Percentiles rank a stretch among this genome's conserved stretches.
These are phyloP conservation scores for Cicer cuneatum DNA, from an alignment of 306 rosid genomes.

Conservation along the genomic window DNA sequence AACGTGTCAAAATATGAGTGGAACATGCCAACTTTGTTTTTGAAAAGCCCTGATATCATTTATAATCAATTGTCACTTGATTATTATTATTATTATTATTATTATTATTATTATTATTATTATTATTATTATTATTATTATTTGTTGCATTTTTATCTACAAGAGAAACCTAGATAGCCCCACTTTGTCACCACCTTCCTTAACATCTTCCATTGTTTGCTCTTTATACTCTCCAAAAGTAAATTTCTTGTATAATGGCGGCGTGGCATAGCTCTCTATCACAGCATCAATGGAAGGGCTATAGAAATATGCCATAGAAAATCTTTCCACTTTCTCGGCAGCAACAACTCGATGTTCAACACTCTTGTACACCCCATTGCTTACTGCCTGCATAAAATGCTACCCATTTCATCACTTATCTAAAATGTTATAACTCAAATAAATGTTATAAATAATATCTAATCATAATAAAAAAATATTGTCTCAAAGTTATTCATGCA, in stretches of 20 bases:
- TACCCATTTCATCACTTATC: not conserved
- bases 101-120: too few relatives aligned
- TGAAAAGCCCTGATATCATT: not conserved
- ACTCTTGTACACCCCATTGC: constrained; percentile 77
- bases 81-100: not conserved
- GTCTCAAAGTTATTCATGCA: too few relatives aligned
- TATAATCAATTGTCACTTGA: not conserved
- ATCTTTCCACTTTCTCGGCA: constrained; percentile 56
- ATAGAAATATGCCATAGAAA: constrained; percentile 75
- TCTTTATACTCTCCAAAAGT: constrained; percentile 59
- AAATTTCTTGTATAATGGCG: constrained; percentile 58
- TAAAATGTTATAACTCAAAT: not conserved
- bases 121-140: too few relatives aligned
- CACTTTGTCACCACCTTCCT: constrained; percentile 69
- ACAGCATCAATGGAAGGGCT: constrained; percentile 58
- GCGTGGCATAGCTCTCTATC: constrained; percentile 51
- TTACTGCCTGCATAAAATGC: constrained; percentile 61
- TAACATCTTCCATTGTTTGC: constrained; percentile 61
- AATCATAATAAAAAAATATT: too few relatives aligned
- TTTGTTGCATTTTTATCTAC: too few relatives aligned
- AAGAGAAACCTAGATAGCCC: constrained; percentile 73
- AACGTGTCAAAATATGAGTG: not conserved
- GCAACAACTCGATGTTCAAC: constrained; percentile 64
- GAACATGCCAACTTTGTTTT: not conserved
- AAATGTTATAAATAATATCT: too few relatives aligned